Evolutionary conservation across 805 yeast genomes (phyloP).

Genomic region (Saccharomycopsis malanga): DNA sequence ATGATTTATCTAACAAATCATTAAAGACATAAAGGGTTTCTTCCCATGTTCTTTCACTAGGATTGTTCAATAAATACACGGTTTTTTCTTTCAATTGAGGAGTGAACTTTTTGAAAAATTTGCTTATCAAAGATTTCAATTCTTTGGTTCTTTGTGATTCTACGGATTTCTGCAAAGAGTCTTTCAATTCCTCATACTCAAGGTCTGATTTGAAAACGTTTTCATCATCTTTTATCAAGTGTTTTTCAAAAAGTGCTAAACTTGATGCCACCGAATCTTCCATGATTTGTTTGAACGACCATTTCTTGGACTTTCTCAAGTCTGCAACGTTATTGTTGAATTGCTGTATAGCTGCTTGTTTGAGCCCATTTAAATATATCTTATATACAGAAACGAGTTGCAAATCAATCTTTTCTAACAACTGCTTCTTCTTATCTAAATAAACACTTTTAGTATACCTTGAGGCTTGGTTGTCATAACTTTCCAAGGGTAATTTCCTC

Average conservation of each 20-base stretch:
- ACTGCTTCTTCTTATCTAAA: slow-evolving; percentile 46
- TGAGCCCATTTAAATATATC: slow-evolving; percentile 34
- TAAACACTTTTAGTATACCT: slow-evolving; percentile 67
- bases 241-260: slow-evolving; percentile 22
- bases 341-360: slow-evolving; percentile 28
- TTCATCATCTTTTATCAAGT: slow-evolving; percentile 27
- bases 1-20: slow-evolving; percentile 26
- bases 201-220: slow-evolving; percentile 5
- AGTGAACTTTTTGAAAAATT: slow-evolving; percentile 41
- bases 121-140: slow-evolving; percentile 35
- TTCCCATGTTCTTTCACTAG: slow-evolving; percentile 57
- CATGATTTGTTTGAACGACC: slow-evolving; percentile 7
- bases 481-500: slow-evolving; percentile 38
- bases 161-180: slow-evolving; percentile 27
- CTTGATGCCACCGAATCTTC: not conserved
- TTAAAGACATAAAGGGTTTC: slow-evolving; percentile 40
- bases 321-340: slow-evolving; percentile 27
- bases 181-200: slow-evolving; percentile 26
- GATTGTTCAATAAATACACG: slow-evolving; percentile 40
- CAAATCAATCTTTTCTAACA: slow-evolving; percentile 42
- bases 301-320: slow-evolving; percentile 18
- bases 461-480: slow-evolving; percentile 67
- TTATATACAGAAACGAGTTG: slow-evolving; percentile 40
- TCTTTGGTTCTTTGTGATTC: slow-evolving; percentile 35
- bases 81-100: slow-evolving; percentile 45